These are phyloP conservation scores for Plasmodium berghei DNA, from an alignment of 169 alveolate genomes.

Conservation along the genomic window DNA sequence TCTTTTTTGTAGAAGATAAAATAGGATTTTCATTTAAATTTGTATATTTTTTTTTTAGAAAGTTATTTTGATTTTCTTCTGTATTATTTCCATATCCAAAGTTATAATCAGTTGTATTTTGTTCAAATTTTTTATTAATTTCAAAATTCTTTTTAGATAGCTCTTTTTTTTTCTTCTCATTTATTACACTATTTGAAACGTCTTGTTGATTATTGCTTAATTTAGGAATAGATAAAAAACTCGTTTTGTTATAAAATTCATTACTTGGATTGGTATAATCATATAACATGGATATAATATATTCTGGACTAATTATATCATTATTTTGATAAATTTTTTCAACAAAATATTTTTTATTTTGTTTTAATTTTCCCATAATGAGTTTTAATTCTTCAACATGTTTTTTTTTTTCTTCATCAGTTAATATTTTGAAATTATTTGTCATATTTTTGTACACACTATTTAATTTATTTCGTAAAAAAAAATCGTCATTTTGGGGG, in stretches of 20 bases:
- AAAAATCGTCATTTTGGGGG: neutral
- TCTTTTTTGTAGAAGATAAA: no score
- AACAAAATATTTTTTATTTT: constrained; percentile 28
- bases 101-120: neutral
- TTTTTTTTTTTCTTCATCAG: constrained; percentile 30
- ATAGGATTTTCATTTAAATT: neutral
- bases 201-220: neutral
- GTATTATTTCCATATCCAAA: constrained; percentile 4
- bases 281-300: constrained; percentile 55
- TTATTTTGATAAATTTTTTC: constrained; percentile 24
- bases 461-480: constrained; percentile 7
- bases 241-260: neutral
- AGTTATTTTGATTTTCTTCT: neutral
- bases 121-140: neutral
- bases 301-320: constrained; percentile 32
- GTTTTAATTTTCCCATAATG: constrained; percentile 28
- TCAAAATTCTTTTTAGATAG: neutral
- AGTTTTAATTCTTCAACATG: constrained; percentile 32
- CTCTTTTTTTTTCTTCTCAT: neutral
- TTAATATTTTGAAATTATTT: constrained; percentile 19
- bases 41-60: neutral
- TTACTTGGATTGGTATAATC: constrained; percentile 18
- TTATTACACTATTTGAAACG: neutral
- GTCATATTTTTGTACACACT: constrained; percentile 20
- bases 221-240: neutral